Evolutionary conservation across 2,329 filamentous ascomycete species (phyloP).

Genomic region (Pestalotiopsis sp.): DNA sequence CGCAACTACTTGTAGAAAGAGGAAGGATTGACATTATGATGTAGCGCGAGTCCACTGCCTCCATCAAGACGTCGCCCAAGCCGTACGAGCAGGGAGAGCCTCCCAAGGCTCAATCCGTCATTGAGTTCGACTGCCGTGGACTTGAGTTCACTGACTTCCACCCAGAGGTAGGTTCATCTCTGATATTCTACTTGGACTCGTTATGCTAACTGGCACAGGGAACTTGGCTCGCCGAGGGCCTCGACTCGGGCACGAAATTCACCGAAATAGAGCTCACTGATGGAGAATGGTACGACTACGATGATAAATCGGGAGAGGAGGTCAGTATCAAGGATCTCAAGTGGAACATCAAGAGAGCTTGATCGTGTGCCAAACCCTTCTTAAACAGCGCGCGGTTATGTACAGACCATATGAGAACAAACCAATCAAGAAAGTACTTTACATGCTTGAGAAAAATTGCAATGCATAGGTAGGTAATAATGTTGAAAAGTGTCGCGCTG

Average conservation of each 20-base stretch:
- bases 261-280: constrained; percentile 79
- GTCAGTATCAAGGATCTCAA: constrained; percentile 88
- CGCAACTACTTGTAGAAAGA: constrained; percentile 1
- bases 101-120: constrained; percentile 74
- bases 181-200: background rate
- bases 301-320: constrained; percentile 89
- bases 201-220: constrained; percentile 56
- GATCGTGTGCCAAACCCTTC: background rate
- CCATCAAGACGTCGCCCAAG: constrained; percentile 74
- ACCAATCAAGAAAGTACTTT: background rate
- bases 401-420: too few relatives aligned
- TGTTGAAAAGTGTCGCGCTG: background rate
- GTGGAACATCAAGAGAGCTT: constrained; percentile 68
- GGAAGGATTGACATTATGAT: background rate
- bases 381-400: too few relatives aligned
- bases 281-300: constrained; percentile 97
- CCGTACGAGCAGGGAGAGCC: constrained; percentile 74
- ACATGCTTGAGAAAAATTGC: background rate
- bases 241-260: constrained; percentile 83
- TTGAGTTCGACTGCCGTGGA: constrained; percentile 92
- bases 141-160: constrained; percentile 91
- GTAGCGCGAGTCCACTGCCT: constrained; percentile 83
- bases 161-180: constrained; percentile 66
- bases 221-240: constrained; percentile 83
- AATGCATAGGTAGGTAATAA: too few relatives aligned